Evolutionary conservation across 2,329 filamentous ascomycete genomes (phyloP).

Genomic region (Pseudogymnoascus sp.): DNA sequence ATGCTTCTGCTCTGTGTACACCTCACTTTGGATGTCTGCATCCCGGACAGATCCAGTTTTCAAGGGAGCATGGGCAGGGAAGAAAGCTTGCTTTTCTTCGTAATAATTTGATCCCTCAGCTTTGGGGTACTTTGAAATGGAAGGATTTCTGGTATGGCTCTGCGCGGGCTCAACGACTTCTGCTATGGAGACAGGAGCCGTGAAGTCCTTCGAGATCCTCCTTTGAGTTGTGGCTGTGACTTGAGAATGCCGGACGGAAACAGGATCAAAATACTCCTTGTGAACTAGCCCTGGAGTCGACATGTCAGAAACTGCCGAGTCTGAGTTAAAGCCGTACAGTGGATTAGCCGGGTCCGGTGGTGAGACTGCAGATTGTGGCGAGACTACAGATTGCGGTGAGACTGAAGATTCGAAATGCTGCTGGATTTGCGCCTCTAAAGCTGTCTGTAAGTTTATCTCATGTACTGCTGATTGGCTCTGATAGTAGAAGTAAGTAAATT

Average conservation of each 20-base stretch:
- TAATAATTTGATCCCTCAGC: not conserved
- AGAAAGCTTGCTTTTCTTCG: not conserved
- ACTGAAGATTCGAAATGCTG: not conserved
- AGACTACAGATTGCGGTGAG: not conserved
- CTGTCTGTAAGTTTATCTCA: not conserved
- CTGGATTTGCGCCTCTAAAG: not conserved
- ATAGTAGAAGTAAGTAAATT: not conserved
- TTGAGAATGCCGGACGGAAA: not conserved
- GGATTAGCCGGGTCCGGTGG: not conserved
- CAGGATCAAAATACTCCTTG: not conserved
- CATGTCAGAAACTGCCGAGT: not conserved
- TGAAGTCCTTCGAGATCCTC: not conserved
- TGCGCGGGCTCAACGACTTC: not conserved
- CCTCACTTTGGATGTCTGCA: not conserved
- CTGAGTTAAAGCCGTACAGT: not conserved
- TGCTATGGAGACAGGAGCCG: not conserved
- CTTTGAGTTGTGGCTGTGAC: not conserved
- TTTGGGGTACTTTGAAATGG: slow-evolving; percentile 1
- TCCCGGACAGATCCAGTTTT: not conserved
- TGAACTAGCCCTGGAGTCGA: not conserved
- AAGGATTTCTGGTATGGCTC: not conserved
- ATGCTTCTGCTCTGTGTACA: not conserved
- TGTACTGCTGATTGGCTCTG: not conserved
- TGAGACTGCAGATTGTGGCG: not conserved
- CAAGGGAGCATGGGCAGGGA: not conserved